Evolutionary conservation across 495 filamentous ascomycete genomes (phyloP).

Genomic region (Aspergillus steynii): DNA sequence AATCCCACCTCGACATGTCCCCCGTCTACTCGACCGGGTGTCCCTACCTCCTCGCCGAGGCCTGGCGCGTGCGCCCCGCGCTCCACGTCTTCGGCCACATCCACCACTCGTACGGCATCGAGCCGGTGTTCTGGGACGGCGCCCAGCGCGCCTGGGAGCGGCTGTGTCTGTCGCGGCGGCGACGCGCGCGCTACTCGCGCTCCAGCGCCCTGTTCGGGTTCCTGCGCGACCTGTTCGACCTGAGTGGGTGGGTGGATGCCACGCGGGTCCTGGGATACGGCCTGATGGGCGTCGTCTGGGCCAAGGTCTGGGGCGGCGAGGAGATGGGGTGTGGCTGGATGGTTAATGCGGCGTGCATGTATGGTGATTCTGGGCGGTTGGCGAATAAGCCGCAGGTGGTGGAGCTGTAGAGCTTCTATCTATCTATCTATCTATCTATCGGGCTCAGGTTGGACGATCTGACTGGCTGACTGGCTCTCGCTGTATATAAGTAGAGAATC

Average conservation of each 20-base stretch:
- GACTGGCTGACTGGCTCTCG: no score
- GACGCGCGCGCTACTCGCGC: slow-evolving; percentile 27
- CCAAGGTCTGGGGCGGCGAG: slow-evolving; percentile 66
- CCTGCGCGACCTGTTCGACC: slow-evolving; percentile 53
- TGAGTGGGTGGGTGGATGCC: slow-evolving; percentile 61
- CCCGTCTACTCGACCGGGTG: slow-evolving; percentile 65
- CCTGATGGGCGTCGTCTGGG: slow-evolving; percentile 66
- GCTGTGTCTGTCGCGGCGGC: slow-evolving; percentile 44
- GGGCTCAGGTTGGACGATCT: no score
- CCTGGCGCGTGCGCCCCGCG: slow-evolving; percentile 75
- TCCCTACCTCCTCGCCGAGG: slow-evolving; percentile 67
- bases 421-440: background rate
- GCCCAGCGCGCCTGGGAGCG: slow-evolving; percentile 71
- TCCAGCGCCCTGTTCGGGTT: slow-evolving; percentile 38
- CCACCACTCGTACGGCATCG: slow-evolving; percentile 63
- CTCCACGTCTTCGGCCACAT: slow-evolving; percentile 92
- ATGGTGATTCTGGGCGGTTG: slow-evolving; percentile 64
- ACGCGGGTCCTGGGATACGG: slow-evolving; percentile 63
- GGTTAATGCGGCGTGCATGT: slow-evolving; percentile 78
- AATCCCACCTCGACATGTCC: slow-evolving; percentile 72
- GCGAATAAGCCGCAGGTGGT: slow-evolving; percentile 65
- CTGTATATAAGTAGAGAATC: background rate
- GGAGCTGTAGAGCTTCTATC: slow-evolving; percentile 23
- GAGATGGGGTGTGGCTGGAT: slow-evolving; percentile 55
- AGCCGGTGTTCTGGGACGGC: slow-evolving; percentile 76